These are phyloP conservation scores for Ogataea populi-albae DNA, from an alignment of 805 yeast species.

Conservation along the genomic window DNA sequence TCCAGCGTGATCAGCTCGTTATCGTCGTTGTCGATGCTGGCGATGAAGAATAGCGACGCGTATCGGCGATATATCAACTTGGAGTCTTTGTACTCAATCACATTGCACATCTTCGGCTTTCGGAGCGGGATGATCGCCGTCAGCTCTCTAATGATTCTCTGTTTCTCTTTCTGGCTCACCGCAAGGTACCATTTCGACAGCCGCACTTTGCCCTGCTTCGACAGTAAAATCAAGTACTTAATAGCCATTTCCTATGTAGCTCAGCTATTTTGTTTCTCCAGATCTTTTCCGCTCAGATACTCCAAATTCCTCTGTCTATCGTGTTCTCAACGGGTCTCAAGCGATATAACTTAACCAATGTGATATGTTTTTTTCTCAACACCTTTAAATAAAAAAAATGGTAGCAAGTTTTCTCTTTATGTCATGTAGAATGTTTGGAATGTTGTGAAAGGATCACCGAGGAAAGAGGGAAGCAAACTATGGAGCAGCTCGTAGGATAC, in stretches of 20 bases:
- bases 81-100: constrained; percentile 77
- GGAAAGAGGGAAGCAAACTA: constrained; percentile 3
- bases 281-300: too few species aligned
- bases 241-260: constrained; percentile 75
- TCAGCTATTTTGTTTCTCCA: too few species aligned
- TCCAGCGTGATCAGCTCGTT: constrained; percentile 87
- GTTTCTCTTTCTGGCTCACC: constrained; percentile 78
- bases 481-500: constrained; percentile 20
- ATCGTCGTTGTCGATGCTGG: constrained; percentile 78
- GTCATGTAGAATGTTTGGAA: too few species aligned
- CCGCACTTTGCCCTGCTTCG: constrained; percentile 94
- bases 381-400: constrained; percentile 3
- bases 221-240: constrained; percentile 74
- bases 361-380: too few species aligned
- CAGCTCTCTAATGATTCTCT: constrained; percentile 78
- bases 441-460: not conserved
- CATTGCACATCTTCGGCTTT: constrained; percentile 93
- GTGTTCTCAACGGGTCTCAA: too few species aligned
- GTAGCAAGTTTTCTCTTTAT: not conserved
- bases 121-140: constrained; percentile 82
- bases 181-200: constrained; percentile 92
- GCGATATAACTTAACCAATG: too few species aligned
- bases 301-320: too few species aligned
- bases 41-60: constrained; percentile 87
- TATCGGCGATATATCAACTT: constrained; percentile 89